Conservation (phyloP, 139 green algal species). For the Volvox africanus region DNA sequence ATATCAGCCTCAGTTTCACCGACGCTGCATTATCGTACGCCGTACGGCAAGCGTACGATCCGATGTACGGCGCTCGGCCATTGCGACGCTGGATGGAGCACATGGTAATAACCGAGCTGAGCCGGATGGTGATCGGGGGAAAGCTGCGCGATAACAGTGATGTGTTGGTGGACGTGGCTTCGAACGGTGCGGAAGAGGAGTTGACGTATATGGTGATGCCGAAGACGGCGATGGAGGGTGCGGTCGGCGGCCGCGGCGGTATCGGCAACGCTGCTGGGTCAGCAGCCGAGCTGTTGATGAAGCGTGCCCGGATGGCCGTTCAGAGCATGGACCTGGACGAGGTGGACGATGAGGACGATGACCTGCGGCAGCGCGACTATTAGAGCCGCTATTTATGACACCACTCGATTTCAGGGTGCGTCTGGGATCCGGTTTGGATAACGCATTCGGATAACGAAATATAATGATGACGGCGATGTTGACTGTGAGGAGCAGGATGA, state of each 20-base stretch:
- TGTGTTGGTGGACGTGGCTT: neutral
- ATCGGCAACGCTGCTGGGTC: neutral
- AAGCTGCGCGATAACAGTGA: slow-evolving; percentile 59
- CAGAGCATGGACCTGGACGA: neutral
- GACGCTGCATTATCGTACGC: slow-evolving; percentile 71
- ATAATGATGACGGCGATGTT: too few species aligned
- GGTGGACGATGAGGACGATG: neutral
- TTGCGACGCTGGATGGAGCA: slow-evolving; percentile 81
- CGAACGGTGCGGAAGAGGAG: neutral
- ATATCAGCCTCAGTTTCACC: slow-evolving; percentile 46
- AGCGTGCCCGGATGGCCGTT: neutral
- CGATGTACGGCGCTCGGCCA: slow-evolving; percentile 70
- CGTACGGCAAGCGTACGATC: slow-evolving; percentile 66
- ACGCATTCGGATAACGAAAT: too few species aligned
- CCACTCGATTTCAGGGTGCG: too few species aligned
- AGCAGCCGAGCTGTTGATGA: slow-evolving; percentile 1
- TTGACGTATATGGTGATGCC: neutral
- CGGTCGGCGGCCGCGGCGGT: neutral
- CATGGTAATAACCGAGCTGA: slow-evolving; percentile 70
- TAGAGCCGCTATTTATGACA: neutral
- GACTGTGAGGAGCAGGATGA: too few species aligned
- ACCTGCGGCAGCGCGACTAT: slow-evolving; percentile 8
- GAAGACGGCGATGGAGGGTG: neutral
- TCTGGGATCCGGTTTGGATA: too few species aligned
- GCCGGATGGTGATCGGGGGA: slow-evolving; percentile 70